phyloP scores from a whole-genome alignment of 805 yeast genomes.

The Ogataea minuta region DNA sequence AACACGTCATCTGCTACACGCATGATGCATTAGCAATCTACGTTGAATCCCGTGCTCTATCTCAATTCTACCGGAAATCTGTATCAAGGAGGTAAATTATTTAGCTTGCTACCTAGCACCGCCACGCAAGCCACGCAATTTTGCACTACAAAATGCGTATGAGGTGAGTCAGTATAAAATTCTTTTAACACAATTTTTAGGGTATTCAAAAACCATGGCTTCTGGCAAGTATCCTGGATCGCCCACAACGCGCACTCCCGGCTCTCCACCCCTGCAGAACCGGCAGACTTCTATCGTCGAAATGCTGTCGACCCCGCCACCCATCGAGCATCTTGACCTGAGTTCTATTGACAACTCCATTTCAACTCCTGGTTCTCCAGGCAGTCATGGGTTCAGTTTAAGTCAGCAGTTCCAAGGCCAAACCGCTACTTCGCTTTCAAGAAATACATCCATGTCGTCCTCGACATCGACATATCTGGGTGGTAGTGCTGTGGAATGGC shows the following conservation, averaged over 20 bases:
- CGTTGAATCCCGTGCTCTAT: no score
- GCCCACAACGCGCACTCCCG: conserved; percentile 38
- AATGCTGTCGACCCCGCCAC: conserved; percentile 74
- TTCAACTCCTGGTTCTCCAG: conserved; percentile 20
- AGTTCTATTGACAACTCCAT: conserved; percentile 14
- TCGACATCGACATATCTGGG: conserved; percentile 26
- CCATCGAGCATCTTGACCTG: conserved; percentile 38
- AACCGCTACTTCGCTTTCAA: conserved; percentile 30
- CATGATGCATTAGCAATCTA: no score
- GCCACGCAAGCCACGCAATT: conserved; percentile 5
- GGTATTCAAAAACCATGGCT: conserved; percentile 13
- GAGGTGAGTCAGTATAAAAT: conserved; percentile 11
- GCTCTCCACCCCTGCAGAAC: conserved; percentile 33
- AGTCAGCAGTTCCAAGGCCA: conserved; percentile 6
- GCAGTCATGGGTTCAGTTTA: conserved; percentile 9
- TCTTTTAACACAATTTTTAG: neutral
- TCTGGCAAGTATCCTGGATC: conserved; percentile 36
- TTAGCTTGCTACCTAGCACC: conserved; percentile 5
- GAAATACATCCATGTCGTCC: conserved; percentile 38
- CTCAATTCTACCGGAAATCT: no score
- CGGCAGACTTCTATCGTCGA: conserved; percentile 73
- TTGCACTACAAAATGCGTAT: conserved; percentile 5
- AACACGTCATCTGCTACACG: no score
- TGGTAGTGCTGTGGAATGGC: conserved; percentile 56
- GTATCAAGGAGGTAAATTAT: no score